phyloP scores from a whole-genome alignment of 805 yeast genomes.

The Alloascoidea africana region DNA sequence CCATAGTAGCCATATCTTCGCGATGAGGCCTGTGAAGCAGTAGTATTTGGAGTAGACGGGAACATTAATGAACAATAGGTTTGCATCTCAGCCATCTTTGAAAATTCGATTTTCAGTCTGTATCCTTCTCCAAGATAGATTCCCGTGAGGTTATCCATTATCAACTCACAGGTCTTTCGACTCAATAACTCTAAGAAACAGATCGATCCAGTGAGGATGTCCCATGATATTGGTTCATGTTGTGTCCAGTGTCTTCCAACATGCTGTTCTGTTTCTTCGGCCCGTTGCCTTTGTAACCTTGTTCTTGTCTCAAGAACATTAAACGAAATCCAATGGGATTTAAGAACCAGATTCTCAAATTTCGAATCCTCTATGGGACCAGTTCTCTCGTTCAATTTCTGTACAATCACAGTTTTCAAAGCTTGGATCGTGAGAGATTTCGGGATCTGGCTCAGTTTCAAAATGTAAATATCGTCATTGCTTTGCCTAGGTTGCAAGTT shows the following conservation, averaged over 20 bases:
- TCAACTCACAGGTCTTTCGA: neutral
- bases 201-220: neutral
- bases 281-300: no score
- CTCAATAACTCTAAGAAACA: neutral
- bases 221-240: no score
- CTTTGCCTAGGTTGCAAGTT: no score
- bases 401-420: neutral
- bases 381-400: neutral
- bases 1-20: no score
- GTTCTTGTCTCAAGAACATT: no score
- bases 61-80: neutral
- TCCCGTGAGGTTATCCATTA: neutral
- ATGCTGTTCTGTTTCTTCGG: no score
- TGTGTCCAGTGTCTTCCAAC: no score
- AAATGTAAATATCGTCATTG: constrained; percentile 1
- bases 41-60: neutral
- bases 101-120: neutral
- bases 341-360: neutral
- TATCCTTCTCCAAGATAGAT: neutral
- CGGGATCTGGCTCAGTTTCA: constrained; percentile 1
- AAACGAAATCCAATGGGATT: neutral
- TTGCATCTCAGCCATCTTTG: neutral
- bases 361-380: neutral
- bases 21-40: no score
- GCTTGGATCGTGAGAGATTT: neutral